Evolutionary conservation across 495 filamentous ascomycete genomes (phyloP).

Genomic region (Recurvomyces mirabilis): DNA sequence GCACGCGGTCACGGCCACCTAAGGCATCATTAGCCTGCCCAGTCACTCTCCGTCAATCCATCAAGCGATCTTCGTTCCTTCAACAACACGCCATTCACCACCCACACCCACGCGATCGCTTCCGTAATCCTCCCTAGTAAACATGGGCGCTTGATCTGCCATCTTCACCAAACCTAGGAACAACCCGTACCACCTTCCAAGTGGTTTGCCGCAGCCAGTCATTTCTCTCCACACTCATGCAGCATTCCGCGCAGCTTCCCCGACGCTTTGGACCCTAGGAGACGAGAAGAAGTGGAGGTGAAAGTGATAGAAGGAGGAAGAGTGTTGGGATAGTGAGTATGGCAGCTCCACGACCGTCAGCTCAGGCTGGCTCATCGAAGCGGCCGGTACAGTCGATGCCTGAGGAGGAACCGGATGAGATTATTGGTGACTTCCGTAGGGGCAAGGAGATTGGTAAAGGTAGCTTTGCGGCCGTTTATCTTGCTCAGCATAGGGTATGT

Average conservation of each 20-base stretch:
- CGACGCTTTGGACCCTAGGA: neutral
- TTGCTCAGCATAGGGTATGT: conserved; percentile 73
- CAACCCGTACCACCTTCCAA: neutral
- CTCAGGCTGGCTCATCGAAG: conserved; percentile 5
- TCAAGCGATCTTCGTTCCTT: too few species aligned
- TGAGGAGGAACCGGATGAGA: conserved; percentile 40
- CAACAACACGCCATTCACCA: too few species aligned
- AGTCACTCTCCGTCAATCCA: too few species aligned
- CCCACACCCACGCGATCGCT: too few species aligned
- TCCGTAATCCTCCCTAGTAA: too few species aligned
- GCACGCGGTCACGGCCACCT: too few species aligned
- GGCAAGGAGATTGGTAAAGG: conserved; percentile 84
- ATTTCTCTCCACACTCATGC: neutral
- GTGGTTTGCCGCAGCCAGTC: neutral
- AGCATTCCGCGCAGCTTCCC: neutral
- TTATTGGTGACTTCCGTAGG: conserved; percentile 65
- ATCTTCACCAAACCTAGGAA: neutral
- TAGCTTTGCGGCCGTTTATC: conserved; percentile 90
- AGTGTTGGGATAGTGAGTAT: too few species aligned
- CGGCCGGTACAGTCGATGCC: conserved; percentile 20
- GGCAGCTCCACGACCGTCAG: conserved; percentile 5
- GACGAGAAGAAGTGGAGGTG: neutral
- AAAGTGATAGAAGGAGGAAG: neutral
- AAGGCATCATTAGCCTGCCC: too few species aligned
- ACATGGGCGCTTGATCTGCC: neutral